Base-by-base conservation (phyloP, 1,139 yeast genomes). In the Hanseniaspora gamundiae region DNA sequence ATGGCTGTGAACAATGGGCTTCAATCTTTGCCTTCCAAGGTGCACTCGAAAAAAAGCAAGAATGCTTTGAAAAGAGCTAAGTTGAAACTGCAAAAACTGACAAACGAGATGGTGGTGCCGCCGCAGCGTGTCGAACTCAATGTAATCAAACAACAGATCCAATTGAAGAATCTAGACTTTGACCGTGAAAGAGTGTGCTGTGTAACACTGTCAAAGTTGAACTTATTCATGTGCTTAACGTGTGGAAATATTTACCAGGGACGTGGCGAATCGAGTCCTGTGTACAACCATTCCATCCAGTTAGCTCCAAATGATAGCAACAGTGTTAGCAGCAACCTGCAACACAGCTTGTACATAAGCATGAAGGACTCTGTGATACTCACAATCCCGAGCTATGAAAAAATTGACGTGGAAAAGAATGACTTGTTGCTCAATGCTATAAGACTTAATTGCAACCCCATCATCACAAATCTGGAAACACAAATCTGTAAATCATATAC, bases 211-310 rank as follows among this genome's bases (percentile, higher is more conserved):
- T 68, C 84, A 0, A 70, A 69, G 38, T 63, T 70, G 29, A 80
- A 81, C 52, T 73, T 83, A 1, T 80, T 82, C 55, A 78, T 85
- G 35, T 84, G 94, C 54, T 61, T 84, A 30, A 71, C 70, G 0
- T 84, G 94, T 61, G 93, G 93, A 36, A 78, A 73, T 54, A 84
- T 76, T 61, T 71, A 76, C 45, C 82, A 78, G 52, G 94, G 94
- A 0, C 67, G 87, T 22, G 73, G 78, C 1, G 62, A 61, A 45
- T 59, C 71, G 13, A 74, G 91, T 0, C 80, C 80, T 19, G 88
- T 91, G 0, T 81, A 44, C 28, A 21, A 36, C 6, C 39, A 36
- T 22, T 16, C 39, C 22, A 10, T 36, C 3, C 28, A 36, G 4
- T 36, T 14, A 6, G 4, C 17, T 3, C 22, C 28, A 21, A 17